Percentiles rank a stretch among this genome's conserved stretches.
phyloP scores from a whole-genome alignment of 331 rosid genomes.

The Malus hybrid region DNA sequence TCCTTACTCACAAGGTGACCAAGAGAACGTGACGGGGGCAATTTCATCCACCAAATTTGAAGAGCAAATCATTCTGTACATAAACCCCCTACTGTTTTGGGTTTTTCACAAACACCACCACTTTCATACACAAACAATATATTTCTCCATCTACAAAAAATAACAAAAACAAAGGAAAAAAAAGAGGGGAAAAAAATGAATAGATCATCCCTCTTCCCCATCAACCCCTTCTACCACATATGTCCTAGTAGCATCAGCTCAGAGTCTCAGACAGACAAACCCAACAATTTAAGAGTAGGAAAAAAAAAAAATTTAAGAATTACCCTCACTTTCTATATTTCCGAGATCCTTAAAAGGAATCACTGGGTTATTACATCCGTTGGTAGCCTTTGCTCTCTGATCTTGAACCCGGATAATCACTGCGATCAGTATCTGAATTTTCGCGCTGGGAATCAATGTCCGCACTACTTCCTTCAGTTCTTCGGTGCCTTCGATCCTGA shows the following conservation, averaged over 20 bases:
- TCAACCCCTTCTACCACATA: constrained; percentile 16
- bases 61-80: constrained; percentile 42
- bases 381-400: constrained; percentile 46
- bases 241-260: constrained; percentile 14
- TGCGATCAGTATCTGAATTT: constrained; percentile 64
- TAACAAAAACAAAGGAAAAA: constrained; percentile 11
- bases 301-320: constrained; percentile 18
- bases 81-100: constrained; percentile 28
- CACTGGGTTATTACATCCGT: constrained; percentile 16
- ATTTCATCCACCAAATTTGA: constrained; percentile 24
- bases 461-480: constrained; percentile 49
- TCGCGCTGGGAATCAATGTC: constrained; percentile 71
- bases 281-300: constrained; percentile 29
- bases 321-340: constrained; percentile 29
- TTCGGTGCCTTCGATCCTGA: constrained; percentile 81
- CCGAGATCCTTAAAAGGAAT: constrained; percentile 25
- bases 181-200: neutral
- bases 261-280: constrained; percentile 20
- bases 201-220: constrained; percentile 16
- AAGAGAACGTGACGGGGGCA: too few species aligned
- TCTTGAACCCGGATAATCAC: constrained; percentile 56
- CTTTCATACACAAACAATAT: constrained; percentile 44
- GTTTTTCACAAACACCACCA: constrained; percentile 41
- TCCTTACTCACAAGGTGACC: too few species aligned
- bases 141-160: constrained; percentile 42